phyloP scores from a whole-genome alignment of 164 flowering plant species.

The Kalanchoe fedtschenkoi region DNA sequence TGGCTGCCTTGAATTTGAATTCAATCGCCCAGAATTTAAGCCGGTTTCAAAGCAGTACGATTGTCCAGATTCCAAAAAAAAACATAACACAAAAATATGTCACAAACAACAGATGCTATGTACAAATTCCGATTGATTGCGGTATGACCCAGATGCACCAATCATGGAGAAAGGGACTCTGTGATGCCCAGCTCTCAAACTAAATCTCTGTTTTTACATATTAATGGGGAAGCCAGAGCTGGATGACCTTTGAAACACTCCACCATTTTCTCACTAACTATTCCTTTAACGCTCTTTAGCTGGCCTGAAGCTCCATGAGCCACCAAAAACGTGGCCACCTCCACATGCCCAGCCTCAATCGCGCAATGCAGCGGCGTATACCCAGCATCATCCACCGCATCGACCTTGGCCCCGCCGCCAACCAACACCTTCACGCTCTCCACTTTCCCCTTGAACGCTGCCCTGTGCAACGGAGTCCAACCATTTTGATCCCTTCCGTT shows the following conservation, averaged over 20 bases:
- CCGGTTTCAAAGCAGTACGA: no score
- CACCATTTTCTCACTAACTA: slow-evolving; percentile 14
- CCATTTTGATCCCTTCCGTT: slow-evolving; percentile 63
- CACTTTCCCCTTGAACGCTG: slow-evolving; percentile 59
- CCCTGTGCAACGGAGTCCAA: slow-evolving; percentile 71
- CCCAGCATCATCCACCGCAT: slow-evolving; percentile 41
- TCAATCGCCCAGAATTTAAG: no score
- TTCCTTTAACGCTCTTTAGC: slow-evolving; percentile 25
- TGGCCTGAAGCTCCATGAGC: slow-evolving; percentile 42
- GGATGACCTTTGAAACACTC: slow-evolving; percentile 21
- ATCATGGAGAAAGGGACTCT: neutral
- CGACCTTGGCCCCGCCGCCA: slow-evolving; percentile 38
- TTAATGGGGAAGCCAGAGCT: slow-evolving; percentile 17
- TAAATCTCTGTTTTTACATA: slow-evolving; percentile 7
- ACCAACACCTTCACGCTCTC: slow-evolving; percentile 49
- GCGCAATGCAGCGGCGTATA: slow-evolving; percentile 67
- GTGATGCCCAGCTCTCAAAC: neutral
- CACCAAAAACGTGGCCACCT: slow-evolving; percentile 37
- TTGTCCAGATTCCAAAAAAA: no score
- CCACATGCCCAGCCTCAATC: slow-evolving; percentile 48
- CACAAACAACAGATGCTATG: neutral
- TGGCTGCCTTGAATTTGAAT: no score
- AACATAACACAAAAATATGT: neutral
- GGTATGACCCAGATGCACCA: no score
- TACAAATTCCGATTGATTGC: neutral